Conservation (phyloP, 768 basidiomycete species). For the Macrolepiota dolichaula region DNA sequence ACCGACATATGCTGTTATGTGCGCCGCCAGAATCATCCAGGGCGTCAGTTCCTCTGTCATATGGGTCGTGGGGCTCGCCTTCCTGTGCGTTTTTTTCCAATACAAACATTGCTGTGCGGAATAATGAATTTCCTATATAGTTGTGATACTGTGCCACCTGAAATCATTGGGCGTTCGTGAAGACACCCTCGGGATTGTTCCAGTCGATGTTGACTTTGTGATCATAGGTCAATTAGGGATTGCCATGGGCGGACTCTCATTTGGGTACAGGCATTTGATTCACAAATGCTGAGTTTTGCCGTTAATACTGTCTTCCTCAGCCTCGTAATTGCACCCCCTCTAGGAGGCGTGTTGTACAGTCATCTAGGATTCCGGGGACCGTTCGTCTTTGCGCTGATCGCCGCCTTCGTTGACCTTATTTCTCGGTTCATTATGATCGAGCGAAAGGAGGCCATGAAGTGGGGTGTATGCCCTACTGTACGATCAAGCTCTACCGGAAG, state of each 20-base stretch:
- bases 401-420: slow-evolving; percentile 46
- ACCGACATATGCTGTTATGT: slow-evolving; percentile 53
- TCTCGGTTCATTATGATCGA: slow-evolving; percentile 58
- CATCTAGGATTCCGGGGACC: slow-evolving; percentile 60
- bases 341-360: slow-evolving; percentile 51
- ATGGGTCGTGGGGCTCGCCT: slow-evolving; percentile 60
- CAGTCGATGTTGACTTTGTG: not conserved
- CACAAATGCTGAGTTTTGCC: slow-evolving; percentile 2
- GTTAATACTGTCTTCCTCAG: slow-evolving; percentile 23
- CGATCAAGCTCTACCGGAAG: not conserved
- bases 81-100: slow-evolving; percentile 45
- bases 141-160: slow-evolving; percentile 52
- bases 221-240: slow-evolving; percentile 52
- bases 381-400: slow-evolving; percentile 49
- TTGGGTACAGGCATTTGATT: slow-evolving; percentile 36
- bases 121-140: slow-evolving; percentile 24
- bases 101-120: not conserved
- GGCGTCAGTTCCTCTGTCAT: slow-evolving; percentile 59
- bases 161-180: slow-evolving; percentile 44
- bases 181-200: not conserved
- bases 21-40: slow-evolving; percentile 54
- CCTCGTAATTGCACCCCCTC: slow-evolving; percentile 52
- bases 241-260: slow-evolving; percentile 53
- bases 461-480: slow-evolving; percentile 41
- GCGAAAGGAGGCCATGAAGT: slow-evolving; percentile 44